These are phyloP conservation scores for Trifolium subterraneum DNA, from an alignment of 306 rosid species.

Conservation along the genomic window DNA sequence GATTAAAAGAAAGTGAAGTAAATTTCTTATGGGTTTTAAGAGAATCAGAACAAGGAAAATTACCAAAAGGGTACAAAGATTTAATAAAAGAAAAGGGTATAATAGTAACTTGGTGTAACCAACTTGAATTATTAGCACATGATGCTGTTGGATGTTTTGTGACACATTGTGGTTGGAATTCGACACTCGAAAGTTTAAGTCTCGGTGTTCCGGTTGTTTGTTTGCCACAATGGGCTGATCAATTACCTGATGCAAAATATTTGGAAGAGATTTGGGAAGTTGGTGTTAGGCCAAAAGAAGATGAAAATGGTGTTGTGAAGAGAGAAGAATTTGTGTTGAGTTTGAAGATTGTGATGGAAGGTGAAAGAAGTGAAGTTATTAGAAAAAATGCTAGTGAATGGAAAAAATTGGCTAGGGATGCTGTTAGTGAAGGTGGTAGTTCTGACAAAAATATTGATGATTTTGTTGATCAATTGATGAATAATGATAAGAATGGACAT, in stretches of 20 bases:
- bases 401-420: conserved; percentile 57
- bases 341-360: conserved; percentile 61
- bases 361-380: conserved; percentile 51
- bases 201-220: conserved; percentile 72
- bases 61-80: conserved; percentile 49
- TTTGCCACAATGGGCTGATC: conserved; percentile 72
- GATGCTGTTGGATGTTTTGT: conserved; percentile 63
- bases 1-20: conserved; percentile 48
- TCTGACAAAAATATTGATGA: conserved; percentile 51
- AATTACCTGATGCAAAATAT: conserved; percentile 66
- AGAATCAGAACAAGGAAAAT: conserved; percentile 47
- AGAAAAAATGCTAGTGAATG: conserved; percentile 50
- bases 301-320: conserved; percentile 55
- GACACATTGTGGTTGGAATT: conserved; percentile 76
- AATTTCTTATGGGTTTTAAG: conserved; percentile 56
- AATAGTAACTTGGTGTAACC: conserved; percentile 65
- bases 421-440: conserved; percentile 58
- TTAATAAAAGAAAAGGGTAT: conserved; percentile 46
- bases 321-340: conserved; percentile 52
- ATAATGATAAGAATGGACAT: conserved; percentile 27
- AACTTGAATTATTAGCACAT: conserved; percentile 59
- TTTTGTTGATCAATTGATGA: conserved; percentile 50
- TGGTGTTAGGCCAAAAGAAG: conserved; percentile 66
- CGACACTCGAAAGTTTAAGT: conserved; percentile 68
- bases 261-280: conserved; percentile 68